These are phyloP conservation scores for Fusarium nelsonii DNA, from an alignment of 2,329 filamentous ascomycete species.

Conservation along the genomic window DNA sequence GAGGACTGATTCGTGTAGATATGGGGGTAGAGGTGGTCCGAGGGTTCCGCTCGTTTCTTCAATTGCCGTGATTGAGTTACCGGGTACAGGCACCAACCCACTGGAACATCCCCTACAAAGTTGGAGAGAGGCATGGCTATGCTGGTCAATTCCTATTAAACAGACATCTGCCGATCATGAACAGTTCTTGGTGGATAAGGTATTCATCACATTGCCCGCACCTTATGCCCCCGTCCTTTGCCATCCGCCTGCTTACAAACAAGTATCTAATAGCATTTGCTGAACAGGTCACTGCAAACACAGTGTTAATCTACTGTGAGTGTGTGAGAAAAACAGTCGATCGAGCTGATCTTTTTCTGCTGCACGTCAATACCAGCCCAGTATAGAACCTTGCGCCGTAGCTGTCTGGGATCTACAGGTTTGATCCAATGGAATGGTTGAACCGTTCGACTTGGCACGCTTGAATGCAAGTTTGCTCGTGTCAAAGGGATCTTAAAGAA, in stretches of 20 bases:
- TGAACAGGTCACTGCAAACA: constrained; percentile 8
- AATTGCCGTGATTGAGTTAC: constrained; percentile 36
- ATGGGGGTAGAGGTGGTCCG: constrained; percentile 32
- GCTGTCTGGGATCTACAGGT: background rate
- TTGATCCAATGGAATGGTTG: constrained; percentile 13
- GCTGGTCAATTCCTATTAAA: background rate
- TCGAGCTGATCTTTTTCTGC: constrained; percentile 21
- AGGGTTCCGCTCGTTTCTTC: constrained; percentile 30
- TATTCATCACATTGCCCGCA: background rate
- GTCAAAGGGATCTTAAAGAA: background rate
- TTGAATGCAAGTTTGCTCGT: background rate
- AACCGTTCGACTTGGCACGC: background rate
- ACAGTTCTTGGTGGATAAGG: background rate
- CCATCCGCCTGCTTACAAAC: background rate
- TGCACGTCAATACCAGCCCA: constrained; percentile 17
- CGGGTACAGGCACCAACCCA: constrained; percentile 3
- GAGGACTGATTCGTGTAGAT: constrained; percentile 25
- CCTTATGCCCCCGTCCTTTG: constrained; percentile 3
- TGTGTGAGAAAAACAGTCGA: background rate
- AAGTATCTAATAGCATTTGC: background rate
- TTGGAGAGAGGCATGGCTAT: background rate
- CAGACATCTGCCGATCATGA: constrained; percentile 14
- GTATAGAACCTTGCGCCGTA: constrained; percentile 5
- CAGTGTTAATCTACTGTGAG: constrained; percentile 23
- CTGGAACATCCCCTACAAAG: background rate